phyloP scores from a whole-genome alignment of 1,139 yeast species.

The Zygoascus hellenicus region DNA sequence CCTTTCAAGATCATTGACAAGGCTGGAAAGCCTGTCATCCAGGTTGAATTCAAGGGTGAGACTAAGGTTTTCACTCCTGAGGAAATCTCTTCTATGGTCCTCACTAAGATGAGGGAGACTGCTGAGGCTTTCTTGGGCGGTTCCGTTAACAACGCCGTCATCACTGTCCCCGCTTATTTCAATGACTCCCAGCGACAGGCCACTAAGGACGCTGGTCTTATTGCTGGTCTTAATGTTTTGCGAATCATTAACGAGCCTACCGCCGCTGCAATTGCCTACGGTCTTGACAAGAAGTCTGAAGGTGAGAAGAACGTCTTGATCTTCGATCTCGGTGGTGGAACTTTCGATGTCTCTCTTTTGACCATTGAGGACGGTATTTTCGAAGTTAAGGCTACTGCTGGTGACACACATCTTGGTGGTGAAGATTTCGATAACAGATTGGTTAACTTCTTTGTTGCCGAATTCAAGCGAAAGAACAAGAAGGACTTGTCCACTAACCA shows the following conservation, averaged over 20 bases:
- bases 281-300: conserved; percentile 87
- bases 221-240: conserved; percentile 89
- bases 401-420: conserved; percentile 99
- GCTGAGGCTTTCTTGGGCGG: conserved; percentile 90
- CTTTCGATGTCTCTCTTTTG: conserved; percentile 95
- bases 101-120: conserved; percentile 91
- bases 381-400: conserved; percentile 99
- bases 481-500: conserved; percentile 85
- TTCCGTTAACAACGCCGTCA: conserved; percentile 81
- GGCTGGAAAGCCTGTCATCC: conserved; percentile 80
- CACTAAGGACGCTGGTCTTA: conserved; percentile 95
- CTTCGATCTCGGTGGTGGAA: conserved; percentile 98
- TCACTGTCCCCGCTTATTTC: conserved; percentile 93
- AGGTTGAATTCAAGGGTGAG: conserved; percentile 93
- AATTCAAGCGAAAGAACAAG: conserved; percentile 96
- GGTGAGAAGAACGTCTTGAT: conserved; percentile 80
- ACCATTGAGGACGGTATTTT: conserved; percentile 98
- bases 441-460: conserved; percentile 88
- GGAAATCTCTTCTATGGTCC: conserved; percentile 92
- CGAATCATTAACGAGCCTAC: conserved; percentile 96
- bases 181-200: conserved; percentile 97
- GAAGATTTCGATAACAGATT: conserved; percentile 98
- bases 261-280: conserved; percentile 97
- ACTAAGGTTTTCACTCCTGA: conserved; percentile 91
- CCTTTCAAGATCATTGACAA: conserved; percentile 89